Percentiles rank a stretch among this genome's conserved stretches.
These are phyloP conservation scores for Colletotrichum camelliae DNA, from an alignment of 2,329 filamentous ascomycete genomes.

Conservation along the genomic window DNA sequence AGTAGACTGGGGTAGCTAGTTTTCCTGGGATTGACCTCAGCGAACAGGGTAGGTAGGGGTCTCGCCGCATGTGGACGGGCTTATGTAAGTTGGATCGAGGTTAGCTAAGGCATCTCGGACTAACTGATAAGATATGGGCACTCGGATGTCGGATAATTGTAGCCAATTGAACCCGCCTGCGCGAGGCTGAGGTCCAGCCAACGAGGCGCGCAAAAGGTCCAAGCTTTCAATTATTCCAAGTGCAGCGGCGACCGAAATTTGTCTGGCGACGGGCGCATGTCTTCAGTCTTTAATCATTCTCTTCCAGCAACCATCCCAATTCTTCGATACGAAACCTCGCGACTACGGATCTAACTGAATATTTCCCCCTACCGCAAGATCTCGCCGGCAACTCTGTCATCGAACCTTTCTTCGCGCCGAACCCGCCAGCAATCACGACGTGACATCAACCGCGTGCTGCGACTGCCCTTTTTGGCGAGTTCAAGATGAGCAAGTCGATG, in stretches of 20 bases:
- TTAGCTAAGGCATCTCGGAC: background rate
- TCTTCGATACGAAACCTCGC: background rate
- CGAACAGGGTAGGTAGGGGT: background rate
- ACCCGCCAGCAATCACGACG: background rate
- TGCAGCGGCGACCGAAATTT: constrained; percentile 16
- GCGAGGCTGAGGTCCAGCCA: constrained; percentile 8
- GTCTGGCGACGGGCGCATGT: constrained; percentile 2
- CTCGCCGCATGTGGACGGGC: background rate
- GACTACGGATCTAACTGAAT: background rate
- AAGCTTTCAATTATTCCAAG: constrained; percentile 21
- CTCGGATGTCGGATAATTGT: background rate
- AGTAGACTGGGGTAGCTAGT: background rate
- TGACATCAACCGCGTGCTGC: background rate
- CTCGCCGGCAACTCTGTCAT: background rate
- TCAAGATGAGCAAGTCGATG: constrained; percentile 65
- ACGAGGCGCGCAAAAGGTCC: constrained; percentile 15
- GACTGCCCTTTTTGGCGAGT: background rate
- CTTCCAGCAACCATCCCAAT: background rate
- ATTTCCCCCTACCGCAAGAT: background rate
- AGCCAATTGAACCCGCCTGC: background rate
- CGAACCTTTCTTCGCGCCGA: background rate
- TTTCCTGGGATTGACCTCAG: background rate
- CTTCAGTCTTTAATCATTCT: background rate
- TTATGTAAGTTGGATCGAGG: background rate
- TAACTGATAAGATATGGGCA: constrained; percentile 16